A percentile compares a stretch with the other conserved stretches of the same genome.
These are phyloP conservation scores for Arthrobotrys iridis DNA, from an alignment of 2,329 filamentous ascomycete species.

Conservation along the genomic window DNA sequence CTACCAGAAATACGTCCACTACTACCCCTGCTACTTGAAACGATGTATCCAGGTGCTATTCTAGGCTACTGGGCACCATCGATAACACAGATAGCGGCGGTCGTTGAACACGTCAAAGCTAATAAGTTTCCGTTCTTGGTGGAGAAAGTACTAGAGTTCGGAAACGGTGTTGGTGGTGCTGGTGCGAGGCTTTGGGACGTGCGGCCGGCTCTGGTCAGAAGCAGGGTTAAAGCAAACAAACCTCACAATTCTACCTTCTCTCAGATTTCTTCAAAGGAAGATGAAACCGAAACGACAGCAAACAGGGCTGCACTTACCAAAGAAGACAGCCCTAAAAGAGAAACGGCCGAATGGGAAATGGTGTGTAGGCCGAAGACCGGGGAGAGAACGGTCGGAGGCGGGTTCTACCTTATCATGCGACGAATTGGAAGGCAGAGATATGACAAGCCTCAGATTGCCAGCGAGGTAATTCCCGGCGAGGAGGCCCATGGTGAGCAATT, in stretches of 20 bases:
- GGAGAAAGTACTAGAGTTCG: slow-evolving; percentile 71
- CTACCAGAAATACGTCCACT: slow-evolving; percentile 34
- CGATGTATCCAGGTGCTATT: slow-evolving; percentile 32
- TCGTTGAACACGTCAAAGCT: slow-evolving; percentile 13
- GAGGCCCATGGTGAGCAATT: not conserved
- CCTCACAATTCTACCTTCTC: not conserved
- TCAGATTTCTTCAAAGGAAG: not conserved
- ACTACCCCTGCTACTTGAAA: slow-evolving; percentile 8
- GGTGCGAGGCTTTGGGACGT: slow-evolving; percentile 73
- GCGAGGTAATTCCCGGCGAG: not conserved
- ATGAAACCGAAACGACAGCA: slow-evolving; percentile 19
- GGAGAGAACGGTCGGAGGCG: slow-evolving; percentile 56
- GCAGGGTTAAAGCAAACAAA: slow-evolving; percentile 52
- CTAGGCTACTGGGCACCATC: slow-evolving; percentile 49
- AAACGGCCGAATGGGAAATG: slow-evolving; percentile 45
- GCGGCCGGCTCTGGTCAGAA: slow-evolving; percentile 64
- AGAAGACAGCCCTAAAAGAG: not conserved
- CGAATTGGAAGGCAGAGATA: slow-evolving; percentile 24
- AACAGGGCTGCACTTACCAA: slow-evolving; percentile 7
- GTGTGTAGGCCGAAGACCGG: slow-evolving; percentile 58
- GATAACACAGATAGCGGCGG: slow-evolving; percentile 35
- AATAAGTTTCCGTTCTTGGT: slow-evolving; percentile 60
- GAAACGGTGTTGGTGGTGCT: slow-evolving; percentile 65
- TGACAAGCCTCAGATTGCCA: not conserved
- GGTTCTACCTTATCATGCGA: slow-evolving; percentile 57